A percentile compares a stretch with the other conserved stretches of the same genome.
Conservation (phyloP, 768 basidiomycete genomes). For the Exidia glandulosa region DNA sequence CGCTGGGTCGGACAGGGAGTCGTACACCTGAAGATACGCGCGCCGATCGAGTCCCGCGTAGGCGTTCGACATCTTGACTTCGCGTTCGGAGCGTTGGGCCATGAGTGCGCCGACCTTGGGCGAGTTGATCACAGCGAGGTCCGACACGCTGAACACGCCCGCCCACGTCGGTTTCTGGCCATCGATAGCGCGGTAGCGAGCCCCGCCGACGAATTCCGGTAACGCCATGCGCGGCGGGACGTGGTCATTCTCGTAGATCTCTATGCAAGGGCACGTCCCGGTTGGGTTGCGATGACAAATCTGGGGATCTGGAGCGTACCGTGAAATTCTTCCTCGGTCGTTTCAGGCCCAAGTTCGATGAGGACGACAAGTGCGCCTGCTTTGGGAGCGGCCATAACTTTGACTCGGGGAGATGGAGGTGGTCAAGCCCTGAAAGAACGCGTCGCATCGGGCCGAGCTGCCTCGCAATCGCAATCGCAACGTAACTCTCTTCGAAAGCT, state of each 20-base stretch:
- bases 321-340: conserved; percentile 27
- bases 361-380: conserved; percentile 11
- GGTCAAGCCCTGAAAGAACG: too few species aligned
- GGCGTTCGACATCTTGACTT: conserved; percentile 19
- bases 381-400: too few species aligned
- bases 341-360: conserved; percentile 8
- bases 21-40: conserved; percentile 12
- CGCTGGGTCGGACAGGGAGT: background rate
- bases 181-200: conserved; percentile 26
- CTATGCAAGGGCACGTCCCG: conserved; percentile 1
- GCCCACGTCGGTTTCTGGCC: conserved; percentile 21
- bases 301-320: conserved; percentile 6
- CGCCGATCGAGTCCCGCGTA: conserved; percentile 25
- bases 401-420: too few species aligned
- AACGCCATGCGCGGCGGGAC: conserved; percentile 30
- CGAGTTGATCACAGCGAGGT: conserved; percentile 15
- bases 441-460: too few species aligned
- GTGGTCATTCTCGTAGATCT: conserved; percentile 45
- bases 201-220: conserved; percentile 24
- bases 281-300: conserved; percentile 4
- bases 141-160: conserved; percentile 21
- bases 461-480: too few species aligned
- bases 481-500: too few species aligned
- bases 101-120: conserved; percentile 19
- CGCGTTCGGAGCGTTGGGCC: conserved; percentile 24